These are phyloP conservation scores for Tulasnella sp. DNA, from an alignment of 768 basidiomycete species.

Conservation along the genomic window DNA sequence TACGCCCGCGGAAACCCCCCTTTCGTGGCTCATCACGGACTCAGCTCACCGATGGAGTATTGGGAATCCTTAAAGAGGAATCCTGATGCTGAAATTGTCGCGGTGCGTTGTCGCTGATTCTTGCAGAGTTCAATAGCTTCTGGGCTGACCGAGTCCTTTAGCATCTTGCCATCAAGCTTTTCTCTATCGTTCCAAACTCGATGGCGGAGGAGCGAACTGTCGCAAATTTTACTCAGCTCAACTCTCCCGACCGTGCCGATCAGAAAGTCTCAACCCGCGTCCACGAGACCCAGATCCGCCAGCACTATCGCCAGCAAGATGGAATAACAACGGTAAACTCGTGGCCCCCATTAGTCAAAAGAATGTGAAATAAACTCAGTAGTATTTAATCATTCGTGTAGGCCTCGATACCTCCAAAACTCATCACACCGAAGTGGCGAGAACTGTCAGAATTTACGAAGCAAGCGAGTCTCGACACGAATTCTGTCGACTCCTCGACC, in stretches of 20 bases:
- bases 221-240: conserved; percentile 32
- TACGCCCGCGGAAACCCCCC: conserved; percentile 23
- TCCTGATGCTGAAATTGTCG: conserved; percentile 30
- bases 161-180: conserved; percentile 33
- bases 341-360: too few species aligned
- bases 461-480: background rate
- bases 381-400: too few species aligned
- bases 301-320: background rate
- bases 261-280: conserved; percentile 28
- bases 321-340: background rate
- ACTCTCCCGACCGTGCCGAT: conserved; percentile 29
- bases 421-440: background rate
- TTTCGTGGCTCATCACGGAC: conserved; percentile 19
- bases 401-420: background rate
- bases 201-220: conserved; percentile 37
- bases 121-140: too few species aligned
- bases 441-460: background rate
- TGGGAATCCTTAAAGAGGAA: conserved; percentile 20
- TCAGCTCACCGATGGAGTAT: background rate
- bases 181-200: conserved; percentile 32
- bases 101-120: conserved; percentile 25
- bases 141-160: background rate
- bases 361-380: background rate
- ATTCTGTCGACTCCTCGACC: too few species aligned
- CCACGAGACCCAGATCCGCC: conserved; percentile 24